Conservation (phyloP, 345 rosid species). For the Populus alba region DNA sequence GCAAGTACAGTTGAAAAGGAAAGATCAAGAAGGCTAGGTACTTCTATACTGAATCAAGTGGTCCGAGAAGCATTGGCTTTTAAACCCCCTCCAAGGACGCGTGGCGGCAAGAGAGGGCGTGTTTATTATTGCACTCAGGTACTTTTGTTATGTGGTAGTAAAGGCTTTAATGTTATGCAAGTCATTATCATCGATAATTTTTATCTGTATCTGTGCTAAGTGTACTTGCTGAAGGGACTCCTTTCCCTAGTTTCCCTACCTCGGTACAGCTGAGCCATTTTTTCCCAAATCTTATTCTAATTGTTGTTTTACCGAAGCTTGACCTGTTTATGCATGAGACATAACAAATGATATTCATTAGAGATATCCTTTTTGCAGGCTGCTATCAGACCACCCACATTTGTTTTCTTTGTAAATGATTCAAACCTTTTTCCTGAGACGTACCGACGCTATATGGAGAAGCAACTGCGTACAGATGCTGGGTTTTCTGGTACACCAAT, state of each 20-base stretch:
- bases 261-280: neutral
- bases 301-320: neutral
- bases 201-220: neutral
- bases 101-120: constrained; percentile 89
- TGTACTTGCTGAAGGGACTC: neutral
- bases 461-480: constrained; percentile 80
- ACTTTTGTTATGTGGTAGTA: constrained; percentile 3
- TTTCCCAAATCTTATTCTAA: neutral
- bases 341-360: constrained; percentile 2
- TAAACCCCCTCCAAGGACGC: constrained; percentile 87
- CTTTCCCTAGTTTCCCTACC: neutral
- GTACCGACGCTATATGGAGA: constrained; percentile 89
- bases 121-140: constrained; percentile 95
- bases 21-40: constrained; percentile 85
- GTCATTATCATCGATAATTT: neutral
- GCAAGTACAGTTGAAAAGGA: constrained; percentile 80
- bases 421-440: constrained; percentile 86
- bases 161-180: neutral
- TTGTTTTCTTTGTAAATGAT: constrained; percentile 92
- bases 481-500: constrained; percentile 90
- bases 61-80: constrained; percentile 82
- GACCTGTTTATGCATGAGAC: neutral
- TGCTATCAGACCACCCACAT: constrained; percentile 93
- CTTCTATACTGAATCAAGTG: constrained; percentile 81
- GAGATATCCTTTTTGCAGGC: constrained; percentile 54